Evolutionary conservation across 345 rosid genomes (phyloP).

Genomic region (Bruguiera gymnorhiza): DNA sequence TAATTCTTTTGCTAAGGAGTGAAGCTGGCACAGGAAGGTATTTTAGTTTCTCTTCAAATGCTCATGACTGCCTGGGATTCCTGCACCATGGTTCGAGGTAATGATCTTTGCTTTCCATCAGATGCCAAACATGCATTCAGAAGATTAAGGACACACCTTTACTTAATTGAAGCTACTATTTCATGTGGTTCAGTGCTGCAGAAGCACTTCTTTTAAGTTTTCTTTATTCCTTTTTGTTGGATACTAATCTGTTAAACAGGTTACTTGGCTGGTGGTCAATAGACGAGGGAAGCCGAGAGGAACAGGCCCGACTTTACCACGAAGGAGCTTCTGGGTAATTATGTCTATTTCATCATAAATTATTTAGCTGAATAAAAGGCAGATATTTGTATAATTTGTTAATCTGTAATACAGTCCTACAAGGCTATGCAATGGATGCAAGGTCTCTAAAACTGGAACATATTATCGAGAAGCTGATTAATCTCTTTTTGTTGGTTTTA

Average conservation of each 20-base stretch:
- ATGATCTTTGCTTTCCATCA: conserved; percentile 10
- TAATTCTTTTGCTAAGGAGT: conserved; percentile 57
- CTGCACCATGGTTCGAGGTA: conserved; percentile 98
- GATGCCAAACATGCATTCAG: neutral
- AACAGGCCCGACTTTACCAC: conserved; percentile 75
- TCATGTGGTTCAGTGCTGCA: conserved; percentile 6
- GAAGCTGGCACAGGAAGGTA: conserved; percentile 74
- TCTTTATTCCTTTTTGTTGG: neutral
- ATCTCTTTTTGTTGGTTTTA: too few relatives aligned
- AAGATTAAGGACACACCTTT: neutral
- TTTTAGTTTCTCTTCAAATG: conserved; percentile 63
- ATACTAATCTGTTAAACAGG: conserved; percentile 39
- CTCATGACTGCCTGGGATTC: conserved; percentile 82
- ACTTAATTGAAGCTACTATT: neutral
- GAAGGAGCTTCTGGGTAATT: conserved; percentile 72
- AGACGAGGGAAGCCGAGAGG: conserved; percentile 93
- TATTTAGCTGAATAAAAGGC: neutral
- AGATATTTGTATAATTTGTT: neutral
- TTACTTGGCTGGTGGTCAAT: conserved; percentile 99
- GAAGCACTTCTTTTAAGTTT: conserved; percentile 11
- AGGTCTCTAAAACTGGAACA: conserved; percentile 5
- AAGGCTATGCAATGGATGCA: neutral
- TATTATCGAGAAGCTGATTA: too few relatives aligned
- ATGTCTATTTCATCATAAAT: neutral
- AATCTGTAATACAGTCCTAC: neutral